These are phyloP conservation scores for Solanum clarkiae DNA, from an alignment of 257 asterid genomes.

Conservation along the genomic window DNA sequence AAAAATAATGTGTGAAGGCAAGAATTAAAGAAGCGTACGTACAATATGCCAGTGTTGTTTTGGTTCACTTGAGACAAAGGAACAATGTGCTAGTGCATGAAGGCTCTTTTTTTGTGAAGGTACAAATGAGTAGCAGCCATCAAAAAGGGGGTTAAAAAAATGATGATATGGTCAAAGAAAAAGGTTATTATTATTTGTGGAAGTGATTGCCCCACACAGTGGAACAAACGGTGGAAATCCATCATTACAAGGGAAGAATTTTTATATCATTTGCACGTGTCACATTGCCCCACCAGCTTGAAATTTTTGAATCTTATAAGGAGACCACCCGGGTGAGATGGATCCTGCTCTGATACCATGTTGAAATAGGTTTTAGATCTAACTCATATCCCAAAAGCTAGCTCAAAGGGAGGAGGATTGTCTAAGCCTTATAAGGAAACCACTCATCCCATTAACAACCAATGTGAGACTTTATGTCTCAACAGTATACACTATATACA, in stretches of 20 bases:
- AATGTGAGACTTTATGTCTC: too few species aligned
- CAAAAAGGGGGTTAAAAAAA: not conserved
- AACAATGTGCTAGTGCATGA: not conserved
- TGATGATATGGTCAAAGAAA: constrained; percentile 40
- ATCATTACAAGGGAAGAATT: constrained; percentile 25
- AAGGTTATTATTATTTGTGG: constrained; percentile 14
- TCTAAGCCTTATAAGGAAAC: too few species aligned
- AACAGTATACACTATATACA: too few species aligned
- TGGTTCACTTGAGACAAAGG: not conserved
- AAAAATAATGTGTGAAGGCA: not conserved
- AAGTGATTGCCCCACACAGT: constrained; percentile 35
- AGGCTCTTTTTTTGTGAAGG: not conserved
- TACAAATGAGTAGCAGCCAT: not conserved
- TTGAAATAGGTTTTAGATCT: too few species aligned
- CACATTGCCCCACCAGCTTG: constrained; percentile 16
- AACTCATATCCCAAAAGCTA: too few species aligned
- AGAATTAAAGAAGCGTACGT: not conserved
- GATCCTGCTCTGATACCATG: too few species aligned
- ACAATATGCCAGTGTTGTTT: not conserved
- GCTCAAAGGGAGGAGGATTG: too few species aligned
- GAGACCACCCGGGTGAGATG: too few species aligned
- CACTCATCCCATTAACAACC: too few species aligned
- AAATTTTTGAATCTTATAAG: too few species aligned
- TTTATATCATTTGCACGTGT: constrained; percentile 45
- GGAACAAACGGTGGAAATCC: constrained; percentile 66